Percentiles rank a stretch among this genome's conserved stretches.
These are phyloP conservation scores for Malassezia nana DNA, from an alignment of 1,284 basidiomycete species.

Conservation along the genomic window DNA sequence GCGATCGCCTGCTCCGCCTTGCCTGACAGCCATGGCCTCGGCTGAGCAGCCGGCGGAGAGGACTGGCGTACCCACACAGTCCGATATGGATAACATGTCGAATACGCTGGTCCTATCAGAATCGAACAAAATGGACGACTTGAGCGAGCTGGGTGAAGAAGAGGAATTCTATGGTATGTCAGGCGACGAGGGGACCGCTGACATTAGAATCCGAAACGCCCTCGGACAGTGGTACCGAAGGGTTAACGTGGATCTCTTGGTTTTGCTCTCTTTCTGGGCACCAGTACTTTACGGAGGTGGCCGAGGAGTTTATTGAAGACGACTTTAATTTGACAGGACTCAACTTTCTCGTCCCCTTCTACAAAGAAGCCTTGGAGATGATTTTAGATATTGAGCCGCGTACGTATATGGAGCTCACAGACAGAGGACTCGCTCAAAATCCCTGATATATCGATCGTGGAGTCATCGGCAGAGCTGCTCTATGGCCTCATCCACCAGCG, in stretches of 20 bases:
- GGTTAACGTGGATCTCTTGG: slow-evolving; percentile 91
- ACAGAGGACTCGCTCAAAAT: slow-evolving; percentile 76
- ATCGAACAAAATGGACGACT: neutral
- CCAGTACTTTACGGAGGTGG: slow-evolving; percentile 79
- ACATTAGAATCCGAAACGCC: slow-evolving; percentile 30
- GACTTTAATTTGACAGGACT: slow-evolving; percentile 98
- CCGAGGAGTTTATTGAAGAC: slow-evolving; percentile 98
- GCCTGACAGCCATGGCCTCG: neutral
- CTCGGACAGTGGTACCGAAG: slow-evolving; percentile 42
- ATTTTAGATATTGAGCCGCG: slow-evolving; percentile 94
- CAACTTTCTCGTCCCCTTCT: slow-evolving; percentile 88
- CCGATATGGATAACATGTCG: neutral
- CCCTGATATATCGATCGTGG: slow-evolving; percentile 86
- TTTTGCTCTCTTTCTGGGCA: slow-evolving; percentile 96
- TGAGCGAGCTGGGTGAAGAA: slow-evolving; percentile 15
- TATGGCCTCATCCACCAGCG: slow-evolving; percentile 96
- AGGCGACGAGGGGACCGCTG: neutral
- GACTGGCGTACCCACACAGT: neutral
- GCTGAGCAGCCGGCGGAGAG: neutral
- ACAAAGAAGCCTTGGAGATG: slow-evolving; percentile 99
- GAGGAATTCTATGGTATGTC: slow-evolving; percentile 15
- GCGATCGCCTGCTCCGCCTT: neutral
- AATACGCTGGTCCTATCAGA: neutral
- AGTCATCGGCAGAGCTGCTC: slow-evolving; percentile 89
- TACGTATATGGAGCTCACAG: slow-evolving; percentile 7